A percentile compares a stretch with the other conserved stretches of the same genome.
phyloP scores from a whole-genome alignment of 2,329 filamentous ascomycete species.

The Verticillium alfalfae region DNA sequence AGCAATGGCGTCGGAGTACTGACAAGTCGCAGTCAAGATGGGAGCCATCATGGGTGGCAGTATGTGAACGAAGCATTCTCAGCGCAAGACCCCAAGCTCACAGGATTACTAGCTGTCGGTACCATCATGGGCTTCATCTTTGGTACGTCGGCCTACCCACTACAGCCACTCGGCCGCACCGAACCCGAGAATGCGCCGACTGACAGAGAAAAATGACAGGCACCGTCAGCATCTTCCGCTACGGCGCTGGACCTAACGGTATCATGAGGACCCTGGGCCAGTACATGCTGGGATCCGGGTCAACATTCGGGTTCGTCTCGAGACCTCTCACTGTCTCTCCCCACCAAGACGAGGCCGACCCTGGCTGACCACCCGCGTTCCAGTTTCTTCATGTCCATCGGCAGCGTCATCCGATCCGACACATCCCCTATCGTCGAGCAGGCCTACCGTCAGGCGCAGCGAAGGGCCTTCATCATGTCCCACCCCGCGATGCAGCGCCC shows the following conservation, averaged over 20 bases:
- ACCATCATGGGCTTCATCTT: slow-evolving; percentile 97
- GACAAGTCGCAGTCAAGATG: slow-evolving; percentile 73
- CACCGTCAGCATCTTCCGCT: slow-evolving; percentile 90
- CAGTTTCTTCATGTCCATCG: slow-evolving; percentile 97
- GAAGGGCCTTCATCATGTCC: slow-evolving; percentile 65
- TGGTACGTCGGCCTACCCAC: slow-evolving; percentile 47
- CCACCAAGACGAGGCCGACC: not conserved
- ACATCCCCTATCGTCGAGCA: slow-evolving; percentile 70
- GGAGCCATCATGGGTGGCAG: slow-evolving; percentile 97
- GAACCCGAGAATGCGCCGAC: slow-evolving; percentile 2
- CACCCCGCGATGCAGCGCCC: slow-evolving; percentile 9
- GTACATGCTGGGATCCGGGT: slow-evolving; percentile 92
- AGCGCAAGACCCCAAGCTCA: slow-evolving; percentile 20
- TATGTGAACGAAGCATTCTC: slow-evolving; percentile 45
- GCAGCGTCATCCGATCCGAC: slow-evolving; percentile 91
- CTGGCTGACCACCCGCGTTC: not conserved
- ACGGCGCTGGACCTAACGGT: slow-evolving; percentile 87
- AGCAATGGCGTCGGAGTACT: slow-evolving; percentile 9
- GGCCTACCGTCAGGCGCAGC: slow-evolving; percentile 69
- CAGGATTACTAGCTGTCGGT: slow-evolving; percentile 66
- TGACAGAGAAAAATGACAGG: slow-evolving; percentile 41
- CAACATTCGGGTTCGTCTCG: slow-evolving; percentile 77
- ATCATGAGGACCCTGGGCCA: slow-evolving; percentile 92
- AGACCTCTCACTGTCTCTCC: not conserved
- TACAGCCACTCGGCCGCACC: not conserved